Base-by-base conservation (phyloP, 495 filamentous ascomycete species). In the Cairneyella variabilis region DNA sequence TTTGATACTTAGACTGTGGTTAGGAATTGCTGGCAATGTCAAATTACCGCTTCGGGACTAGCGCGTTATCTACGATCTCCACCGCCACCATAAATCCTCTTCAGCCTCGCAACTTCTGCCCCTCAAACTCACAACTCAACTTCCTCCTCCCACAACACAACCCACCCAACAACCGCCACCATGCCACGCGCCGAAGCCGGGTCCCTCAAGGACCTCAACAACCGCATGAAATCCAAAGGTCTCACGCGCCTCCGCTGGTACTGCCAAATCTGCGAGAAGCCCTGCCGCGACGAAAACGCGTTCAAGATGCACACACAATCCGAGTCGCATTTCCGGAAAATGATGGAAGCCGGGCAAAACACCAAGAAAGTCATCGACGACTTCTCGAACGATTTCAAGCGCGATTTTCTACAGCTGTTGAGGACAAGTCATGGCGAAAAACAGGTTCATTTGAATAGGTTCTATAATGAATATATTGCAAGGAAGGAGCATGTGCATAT, bases 131-230 rank as follows among this genome's bases (percentile, higher is more conserved):
- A n/a, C n/a, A n/a, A n/a, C 28, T 14, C 28, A 32, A 32, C 28
- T 32, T 32, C 14, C 28, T 32, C 14, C 14, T 32, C 28, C 28
- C n/a, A n/a, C n/a, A n/a, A n/a, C n/a, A n/a, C n/a, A n/a, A n/a
- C n/a, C n/a, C n/a, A n/a, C 41, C 16, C 45, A 32, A 51, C 47
- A 9, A 51, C 27, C 38, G 26, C 34, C 73, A 87, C 62, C n/a
- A 98, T 97, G 95, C 87, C 87, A 49, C 85, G 85, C 71, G 95
- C 95, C 54, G 93, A 97, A 75, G 83, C 88, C 18, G 95, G 93
- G 21, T 83, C 81, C 25, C 89, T 83, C 3, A 97, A 97, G 64
- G 78, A 88, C 57, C 77, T 97, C 42, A 79, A 76, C 69, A 97
- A 97, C 70, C 86, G 90, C 67, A 80, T 96, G 69, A 97, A 97